Base-by-base conservation (phyloP, 2,329 filamentous ascomycete genomes). In the Penicillium hordei region DNA sequence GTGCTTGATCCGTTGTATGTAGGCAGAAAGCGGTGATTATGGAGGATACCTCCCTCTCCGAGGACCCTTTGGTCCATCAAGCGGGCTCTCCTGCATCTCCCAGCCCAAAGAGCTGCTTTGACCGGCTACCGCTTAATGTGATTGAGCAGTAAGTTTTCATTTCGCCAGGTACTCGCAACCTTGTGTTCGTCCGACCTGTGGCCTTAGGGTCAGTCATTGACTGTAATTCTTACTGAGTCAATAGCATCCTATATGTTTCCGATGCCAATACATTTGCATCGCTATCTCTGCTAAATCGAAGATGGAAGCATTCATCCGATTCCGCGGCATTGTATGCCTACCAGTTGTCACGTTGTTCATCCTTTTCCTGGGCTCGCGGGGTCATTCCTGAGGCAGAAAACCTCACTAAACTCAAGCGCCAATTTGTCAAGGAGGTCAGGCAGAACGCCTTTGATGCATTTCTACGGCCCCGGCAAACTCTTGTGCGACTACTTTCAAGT, bases 401-500 rank as follows among this genome's bases (percentile, higher is more conserved):
- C 53, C 78, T 93, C 5, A 80, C 82, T 44, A 75, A 73, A 21
- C 78, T 93, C 33, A 88, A 89, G 56, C 81, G 80, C 21, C 78
- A 84, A 27, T 93, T 94, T 68, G 82, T 85, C 9, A 81, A 81
- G 49, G 87, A 93, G 70, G 83, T 89, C 63, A 90, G 91, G 74
- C 84, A 89, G 57, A 91, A 90, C 75, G 80, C 91, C 48, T 93
- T 93, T 71, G 86, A 90, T 65, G 85, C 87, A 36, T 93, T 90
- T 70, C 72, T 91, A 51, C 84, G 88, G 19, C 90, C 90, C 4
- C 82, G 76, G 58, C 82, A 84, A 68, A 93, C 88, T 6, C 79
- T 90, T 44, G 83, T 96, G 68, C 93, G 89, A 70, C 80, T 96
- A 51, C 86, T 95, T 13, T 94, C 90, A 38, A 91, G 88, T 49